These are phyloP conservation scores for Collybiopsis luxurians DNA, from an alignment of 768 basidiomycete genomes.

Conservation along the genomic window DNA sequence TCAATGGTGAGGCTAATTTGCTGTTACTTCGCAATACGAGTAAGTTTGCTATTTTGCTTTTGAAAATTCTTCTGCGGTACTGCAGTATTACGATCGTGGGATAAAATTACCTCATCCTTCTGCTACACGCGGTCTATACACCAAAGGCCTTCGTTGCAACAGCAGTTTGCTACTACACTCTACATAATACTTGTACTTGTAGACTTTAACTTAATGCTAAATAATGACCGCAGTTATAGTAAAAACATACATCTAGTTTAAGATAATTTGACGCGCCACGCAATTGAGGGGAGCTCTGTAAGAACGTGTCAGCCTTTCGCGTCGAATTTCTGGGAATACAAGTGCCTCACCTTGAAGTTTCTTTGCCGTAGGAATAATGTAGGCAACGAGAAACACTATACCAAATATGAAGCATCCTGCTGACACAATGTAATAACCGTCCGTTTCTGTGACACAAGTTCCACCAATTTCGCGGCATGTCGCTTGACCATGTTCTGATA, in stretches of 20 bases:
- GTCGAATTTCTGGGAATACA: background rate
- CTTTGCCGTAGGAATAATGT: constrained; percentile 81
- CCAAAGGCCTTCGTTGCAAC: too few species aligned
- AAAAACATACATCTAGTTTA: background rate
- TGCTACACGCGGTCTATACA: too few species aligned
- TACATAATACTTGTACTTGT: too few species aligned
- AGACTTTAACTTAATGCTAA: background rate
- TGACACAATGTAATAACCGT: constrained; percentile 91
- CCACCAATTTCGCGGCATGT: constrained; percentile 75
- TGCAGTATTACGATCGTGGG: background rate
- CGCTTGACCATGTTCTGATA: constrained; percentile 87
- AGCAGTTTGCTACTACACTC: too few species aligned
- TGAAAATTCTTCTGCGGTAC: constrained; percentile 26
- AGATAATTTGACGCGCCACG: constrained; percentile 62
- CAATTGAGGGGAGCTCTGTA: constrained; percentile 63
- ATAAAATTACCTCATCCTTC: constrained; percentile 1
- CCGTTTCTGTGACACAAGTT: constrained; percentile 75
- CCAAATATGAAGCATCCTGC: constrained; percentile 78
- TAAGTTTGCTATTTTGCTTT: constrained; percentile 8
- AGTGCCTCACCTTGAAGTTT: constrained; percentile 74
- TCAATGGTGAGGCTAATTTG: constrained; percentile 13
- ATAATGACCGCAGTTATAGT: background rate
- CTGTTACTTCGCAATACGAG: constrained; percentile 9
- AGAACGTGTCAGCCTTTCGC: constrained; percentile 7
- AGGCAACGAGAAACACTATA: constrained; percentile 66